Percentiles rank a stretch among this genome's conserved stretches.
Conservation (phyloP, 2,329 filamentous ascomycete species). For the Remersonia thermophila region DNA sequence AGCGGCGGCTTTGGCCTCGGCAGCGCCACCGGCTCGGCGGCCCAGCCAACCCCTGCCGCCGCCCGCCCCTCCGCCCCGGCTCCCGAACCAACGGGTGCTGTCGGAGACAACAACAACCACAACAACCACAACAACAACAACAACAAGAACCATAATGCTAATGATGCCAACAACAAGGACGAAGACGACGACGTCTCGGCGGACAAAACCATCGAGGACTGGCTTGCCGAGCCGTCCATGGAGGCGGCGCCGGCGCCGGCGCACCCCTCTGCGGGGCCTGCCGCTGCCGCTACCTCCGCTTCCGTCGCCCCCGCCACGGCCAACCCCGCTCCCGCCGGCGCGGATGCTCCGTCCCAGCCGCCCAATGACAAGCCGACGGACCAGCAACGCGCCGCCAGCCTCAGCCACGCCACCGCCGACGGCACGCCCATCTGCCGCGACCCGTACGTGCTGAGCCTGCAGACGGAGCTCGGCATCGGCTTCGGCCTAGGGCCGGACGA, state of each 20-base stretch:
- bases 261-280: neutral
- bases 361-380: too few relatives aligned
- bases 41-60: neutral
- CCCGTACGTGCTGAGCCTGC: slow-evolving; percentile 6
- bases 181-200: slow-evolving; percentile 7
- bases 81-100: too few relatives aligned
- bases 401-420: slow-evolving; percentile 3
- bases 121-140: slow-evolving; percentile 3
- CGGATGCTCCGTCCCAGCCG: too few relatives aligned
- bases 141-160: too few relatives aligned
- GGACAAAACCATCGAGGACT: slow-evolving; percentile 17
- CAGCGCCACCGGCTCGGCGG: neutral
- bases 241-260: too few relatives aligned
- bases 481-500: slow-evolving; percentile 1
- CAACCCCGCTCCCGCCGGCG: too few relatives aligned
- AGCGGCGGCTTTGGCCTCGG: neutral
- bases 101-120: too few relatives aligned
- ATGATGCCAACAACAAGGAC: too few relatives aligned
- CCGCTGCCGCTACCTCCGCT: neutral
- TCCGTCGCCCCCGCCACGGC: neutral
- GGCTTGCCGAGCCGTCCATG: slow-evolving; percentile 15
- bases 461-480: slow-evolving; percentile 5
- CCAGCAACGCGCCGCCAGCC: too few relatives aligned
- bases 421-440: slow-evolving; percentile 7
- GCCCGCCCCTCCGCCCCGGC: neutral